These are phyloP conservation scores for Penicillium soppii DNA, from an alignment of 495 filamentous ascomycete genomes.

Conservation along the genomic window DNA sequence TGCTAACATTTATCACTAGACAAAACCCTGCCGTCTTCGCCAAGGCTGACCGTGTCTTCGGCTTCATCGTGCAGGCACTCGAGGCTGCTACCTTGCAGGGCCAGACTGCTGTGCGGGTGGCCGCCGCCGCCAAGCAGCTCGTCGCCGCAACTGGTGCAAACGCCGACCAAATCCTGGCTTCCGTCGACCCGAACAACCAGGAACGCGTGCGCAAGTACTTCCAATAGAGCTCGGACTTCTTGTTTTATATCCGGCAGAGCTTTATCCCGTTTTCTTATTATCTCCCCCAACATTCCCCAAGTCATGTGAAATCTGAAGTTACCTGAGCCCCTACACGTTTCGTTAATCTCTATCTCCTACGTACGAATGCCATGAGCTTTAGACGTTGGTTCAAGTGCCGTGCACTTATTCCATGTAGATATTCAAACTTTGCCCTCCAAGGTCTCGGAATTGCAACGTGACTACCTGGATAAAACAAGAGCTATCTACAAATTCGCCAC, in stretches of 20 bases:
- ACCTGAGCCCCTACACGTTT: slow-evolving; percentile 24
- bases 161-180: slow-evolving; percentile 64
- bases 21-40: slow-evolving; percentile 80
- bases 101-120: slow-evolving; percentile 69
- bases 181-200: slow-evolving; percentile 73
- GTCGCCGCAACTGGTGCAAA: slow-evolving; percentile 68
- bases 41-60: slow-evolving; percentile 76
- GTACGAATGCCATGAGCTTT: slow-evolving; percentile 13
- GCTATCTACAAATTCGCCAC: slow-evolving; percentile 13
- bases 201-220: slow-evolving; percentile 72
- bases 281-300: slow-evolving; percentile 19
- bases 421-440: not conserved
- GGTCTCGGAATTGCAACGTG: not conserved
- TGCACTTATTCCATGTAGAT: not conserved
- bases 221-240: slow-evolving; percentile 39
- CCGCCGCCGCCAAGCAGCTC: slow-evolving; percentile 69
- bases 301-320: slow-evolving; percentile 28
- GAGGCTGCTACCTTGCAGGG: slow-evolving; percentile 89
- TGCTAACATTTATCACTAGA: slow-evolving; percentile 46
- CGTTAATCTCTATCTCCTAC: slow-evolving; percentile 19
- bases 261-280: slow-evolving; percentile 11
- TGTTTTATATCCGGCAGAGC: slow-evolving; percentile 25
- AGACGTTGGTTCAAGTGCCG: not conserved
- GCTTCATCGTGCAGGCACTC: slow-evolving; percentile 79
- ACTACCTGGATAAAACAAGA: not conserved